Conservation (phyloP, 352 stramenopile genomes). For the Pythium utonaiense region DNA sequence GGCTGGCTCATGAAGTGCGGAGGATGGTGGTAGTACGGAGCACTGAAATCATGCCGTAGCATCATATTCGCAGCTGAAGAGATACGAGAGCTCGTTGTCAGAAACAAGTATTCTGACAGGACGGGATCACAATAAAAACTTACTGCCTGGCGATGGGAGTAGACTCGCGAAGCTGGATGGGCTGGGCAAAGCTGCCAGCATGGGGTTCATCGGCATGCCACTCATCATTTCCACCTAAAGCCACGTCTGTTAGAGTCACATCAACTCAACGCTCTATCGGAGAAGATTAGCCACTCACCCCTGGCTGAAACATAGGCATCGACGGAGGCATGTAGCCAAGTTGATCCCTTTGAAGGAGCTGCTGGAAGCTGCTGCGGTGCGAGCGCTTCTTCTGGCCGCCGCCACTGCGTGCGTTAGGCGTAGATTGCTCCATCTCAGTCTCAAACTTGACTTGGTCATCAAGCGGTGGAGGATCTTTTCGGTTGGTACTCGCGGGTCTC, state of each 20-base stretch:
- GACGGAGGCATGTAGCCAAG: slow-evolving; percentile 58
- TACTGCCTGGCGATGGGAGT: slow-evolving; percentile 77
- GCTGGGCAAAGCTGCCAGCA: slow-evolving; percentile 61
- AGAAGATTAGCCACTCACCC: too few relatives aligned
- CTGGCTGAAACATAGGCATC: slow-evolving; percentile 65
- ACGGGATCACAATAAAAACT: slow-evolving; percentile 9
- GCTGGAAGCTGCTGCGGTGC: slow-evolving; percentile 67
- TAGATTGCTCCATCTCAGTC: slow-evolving; percentile 69
- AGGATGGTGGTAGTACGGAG: slow-evolving; percentile 46
- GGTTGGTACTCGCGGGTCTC: slow-evolving; percentile 23
- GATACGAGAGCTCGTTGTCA: slow-evolving; percentile 5
- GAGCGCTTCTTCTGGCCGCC: slow-evolving; percentile 60
- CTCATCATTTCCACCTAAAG: slow-evolving; percentile 60
- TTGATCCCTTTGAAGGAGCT: slow-evolving; percentile 77
- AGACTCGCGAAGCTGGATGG: slow-evolving; percentile 71
- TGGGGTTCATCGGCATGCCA: slow-evolving; percentile 51
- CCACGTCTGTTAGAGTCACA: too few relatives aligned
- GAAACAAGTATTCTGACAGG: too few relatives aligned
- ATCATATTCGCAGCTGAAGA: slow-evolving; percentile 55
- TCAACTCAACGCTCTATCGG: too few relatives aligned
- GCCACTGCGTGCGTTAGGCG: slow-evolving; percentile 35
- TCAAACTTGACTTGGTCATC: slow-evolving; percentile 6
- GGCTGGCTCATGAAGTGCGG: slow-evolving; percentile 8
- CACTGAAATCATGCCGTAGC: slow-evolving; percentile 71
- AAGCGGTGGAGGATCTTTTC: slow-evolving; percentile 1